Base-by-base conservation (phyloP, 73 alveolate species). In the Breviolum minutum region DNA sequence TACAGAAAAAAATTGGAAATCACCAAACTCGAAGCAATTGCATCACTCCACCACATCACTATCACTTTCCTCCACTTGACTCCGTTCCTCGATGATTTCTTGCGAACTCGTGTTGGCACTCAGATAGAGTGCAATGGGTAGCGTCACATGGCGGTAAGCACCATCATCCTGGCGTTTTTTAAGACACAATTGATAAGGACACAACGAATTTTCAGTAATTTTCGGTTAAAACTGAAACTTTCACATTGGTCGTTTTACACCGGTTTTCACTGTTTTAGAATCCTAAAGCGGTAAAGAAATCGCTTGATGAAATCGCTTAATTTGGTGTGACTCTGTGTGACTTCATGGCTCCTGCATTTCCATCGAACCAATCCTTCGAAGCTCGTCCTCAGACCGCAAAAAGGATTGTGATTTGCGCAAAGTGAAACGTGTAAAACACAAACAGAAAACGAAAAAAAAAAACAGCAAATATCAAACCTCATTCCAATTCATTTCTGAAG, bases 51-150 rank as follows among this genome's bases (percentile, higher is more conserved):
- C 54, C 81, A 70, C 26, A 27, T 11, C 5, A 27, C 12, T 70
- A 27, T 27, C 6, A 70, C 27, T 19, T 19, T 69, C 27, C 17
- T 70, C 30, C 30, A 27, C 26, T 27, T 24, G 27, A n/a, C 20
- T 40, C 54, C 54, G 54, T 3, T 40, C 95, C 95, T 87, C 95
- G 83, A 87, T 87, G 64, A 87, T 87, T 32, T 87, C 95, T 24
- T 70, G 95, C 19, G 83, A 87, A 66, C 83, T 63, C 69, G 83
- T 87, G 66, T 62, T 70, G 83, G 77, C 79, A 66, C 95, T 87
- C 26, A 87, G 95, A 17, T 63, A 87, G 68, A 87, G n/a, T 22
- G 95, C 95, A 10, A 87, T 30, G 84, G 82, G 82, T 66, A 87
- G 66, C 26, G 83, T 66, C 40, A 63, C 82, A 24, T 66, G 40